phyloP scores from a whole-genome alignment of 2,329 filamentous ascomycete species.

The Akanthomyces uredinophilus region DNA sequence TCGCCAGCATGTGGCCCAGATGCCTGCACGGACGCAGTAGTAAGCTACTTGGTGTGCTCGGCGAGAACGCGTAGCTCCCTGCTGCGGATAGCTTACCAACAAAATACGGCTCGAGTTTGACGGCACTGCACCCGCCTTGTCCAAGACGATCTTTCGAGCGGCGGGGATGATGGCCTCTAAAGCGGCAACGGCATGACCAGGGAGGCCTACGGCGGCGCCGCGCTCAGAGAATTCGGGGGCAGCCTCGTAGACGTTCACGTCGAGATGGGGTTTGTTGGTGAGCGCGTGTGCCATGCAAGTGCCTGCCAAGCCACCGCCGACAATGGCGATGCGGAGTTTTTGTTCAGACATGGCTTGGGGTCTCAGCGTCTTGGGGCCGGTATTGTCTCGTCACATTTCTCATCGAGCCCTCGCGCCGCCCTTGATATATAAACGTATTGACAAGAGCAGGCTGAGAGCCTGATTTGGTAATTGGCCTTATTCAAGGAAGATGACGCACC shows the following conservation, averaged over 20 bases:
- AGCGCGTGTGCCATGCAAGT: constrained; percentile 21
- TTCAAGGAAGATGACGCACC: no score
- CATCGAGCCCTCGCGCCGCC: not conserved
- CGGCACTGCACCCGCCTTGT: constrained; percentile 18
- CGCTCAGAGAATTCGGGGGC: constrained; percentile 21
- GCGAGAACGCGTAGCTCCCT: not conserved
- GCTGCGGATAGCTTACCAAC: not conserved
- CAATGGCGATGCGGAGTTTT: constrained; percentile 18
- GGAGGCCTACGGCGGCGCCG: constrained; percentile 21
- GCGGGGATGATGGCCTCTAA: constrained; percentile 16
- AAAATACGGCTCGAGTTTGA: constrained; percentile 16
- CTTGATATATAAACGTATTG: not conserved
- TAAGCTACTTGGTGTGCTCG: not conserved
- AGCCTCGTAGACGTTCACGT: constrained; percentile 22
- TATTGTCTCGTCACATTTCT: no score
- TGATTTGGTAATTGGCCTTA: not conserved
- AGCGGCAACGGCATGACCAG: constrained; percentile 16
- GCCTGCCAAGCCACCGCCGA: constrained; percentile 22
- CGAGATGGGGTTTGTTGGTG: constrained; percentile 13
- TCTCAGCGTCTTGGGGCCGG: not conserved
- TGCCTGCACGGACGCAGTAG: not conserved
- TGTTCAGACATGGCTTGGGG: not conserved
- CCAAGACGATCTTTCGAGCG: constrained; percentile 13
- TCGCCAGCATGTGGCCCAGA: constrained; percentile 1
- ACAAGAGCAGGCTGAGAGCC: not conserved